Conservation (phyloP, 2,329 filamentous ascomycete species). For the Gaeumannomyces sp. region DNA sequence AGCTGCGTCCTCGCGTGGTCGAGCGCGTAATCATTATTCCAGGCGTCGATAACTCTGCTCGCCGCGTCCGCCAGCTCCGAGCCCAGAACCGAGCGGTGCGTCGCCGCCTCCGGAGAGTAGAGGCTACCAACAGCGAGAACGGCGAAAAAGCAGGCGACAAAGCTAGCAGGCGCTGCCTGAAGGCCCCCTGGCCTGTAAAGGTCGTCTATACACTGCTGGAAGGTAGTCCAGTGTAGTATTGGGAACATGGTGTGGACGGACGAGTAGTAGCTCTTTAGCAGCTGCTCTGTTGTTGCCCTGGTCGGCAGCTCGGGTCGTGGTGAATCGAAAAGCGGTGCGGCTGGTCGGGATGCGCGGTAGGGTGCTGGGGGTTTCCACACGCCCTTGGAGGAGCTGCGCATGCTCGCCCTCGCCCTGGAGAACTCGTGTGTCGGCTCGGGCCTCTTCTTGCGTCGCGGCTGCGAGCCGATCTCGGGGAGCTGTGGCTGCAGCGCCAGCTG, state of each 20-base stretch:
- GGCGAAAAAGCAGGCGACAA: slow-evolving; percentile 74
- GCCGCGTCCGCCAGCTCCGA: slow-evolving; percentile 66
- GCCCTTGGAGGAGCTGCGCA: slow-evolving; percentile 68
- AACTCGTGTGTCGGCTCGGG: slow-evolving; percentile 62
- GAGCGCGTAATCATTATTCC: slow-evolving; percentile 70
- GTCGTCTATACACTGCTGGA: slow-evolving; percentile 68
- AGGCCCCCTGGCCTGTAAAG: slow-evolving; percentile 64
- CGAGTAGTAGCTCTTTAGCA: slow-evolving; percentile 69
- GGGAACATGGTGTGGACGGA: slow-evolving; percentile 77
- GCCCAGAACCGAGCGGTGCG: slow-evolving; percentile 46
- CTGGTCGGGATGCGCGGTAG: slow-evolving; percentile 50
- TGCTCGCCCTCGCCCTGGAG: slow-evolving; percentile 62
- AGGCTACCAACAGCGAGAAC: slow-evolving; percentile 78
- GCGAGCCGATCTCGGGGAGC: slow-evolving; percentile 59
- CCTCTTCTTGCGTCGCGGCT: slow-evolving; percentile 57
- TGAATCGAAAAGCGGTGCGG: slow-evolving; percentile 26
- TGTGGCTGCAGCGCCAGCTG: slow-evolving; percentile 45
- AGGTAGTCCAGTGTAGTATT: slow-evolving; percentile 81
- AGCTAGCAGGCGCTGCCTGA: slow-evolving; percentile 57
- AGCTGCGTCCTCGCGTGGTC: slow-evolving; percentile 69
- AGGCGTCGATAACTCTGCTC: slow-evolving; percentile 67
- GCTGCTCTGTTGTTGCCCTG: slow-evolving; percentile 60
- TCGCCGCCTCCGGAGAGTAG: slow-evolving; percentile 54
- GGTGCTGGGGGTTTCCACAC: slow-evolving; percentile 73
- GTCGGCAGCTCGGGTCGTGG: slow-evolving; percentile 62